phyloP scores from a whole-genome alignment of 805 yeast species.

The Starmerella powellii region DNA sequence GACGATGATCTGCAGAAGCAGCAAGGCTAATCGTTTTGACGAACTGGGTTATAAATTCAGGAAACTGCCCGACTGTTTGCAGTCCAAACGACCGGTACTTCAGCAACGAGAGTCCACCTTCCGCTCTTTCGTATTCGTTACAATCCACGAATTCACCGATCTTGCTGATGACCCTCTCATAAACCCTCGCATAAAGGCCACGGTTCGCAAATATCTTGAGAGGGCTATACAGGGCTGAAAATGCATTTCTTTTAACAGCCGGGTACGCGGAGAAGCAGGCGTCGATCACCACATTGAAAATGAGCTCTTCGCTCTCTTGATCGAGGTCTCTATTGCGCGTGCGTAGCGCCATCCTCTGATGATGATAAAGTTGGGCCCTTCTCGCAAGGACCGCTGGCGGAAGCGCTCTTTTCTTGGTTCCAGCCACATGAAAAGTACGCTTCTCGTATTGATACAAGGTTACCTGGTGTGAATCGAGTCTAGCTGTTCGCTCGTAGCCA shows the following conservation, averaged over 20 bases:
- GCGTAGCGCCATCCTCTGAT: constrained; percentile 57
- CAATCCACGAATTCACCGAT: constrained; percentile 39
- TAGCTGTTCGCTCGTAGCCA: constrained; percentile 57
- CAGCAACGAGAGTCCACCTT: constrained; percentile 53
- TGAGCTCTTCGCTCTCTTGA: constrained; percentile 28
- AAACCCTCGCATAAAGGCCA: constrained; percentile 47
- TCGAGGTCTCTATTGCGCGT: constrained; percentile 52
- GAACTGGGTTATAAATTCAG: constrained; percentile 1
- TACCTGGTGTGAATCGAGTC: constrained; percentile 41
- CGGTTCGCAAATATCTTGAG: constrained; percentile 34
- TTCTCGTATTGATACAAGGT: constrained; percentile 46
- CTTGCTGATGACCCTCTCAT: constrained; percentile 39
- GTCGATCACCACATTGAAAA: constrained; percentile 52
- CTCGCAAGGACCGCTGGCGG: constrained; percentile 72
- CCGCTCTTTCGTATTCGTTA: constrained; percentile 43
- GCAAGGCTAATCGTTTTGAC: constrained; percentile 5
- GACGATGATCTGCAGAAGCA: constrained; percentile 9
- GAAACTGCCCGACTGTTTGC: constrained; percentile 11
- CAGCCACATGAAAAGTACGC: constrained; percentile 50
- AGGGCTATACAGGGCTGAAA: constrained; percentile 50
- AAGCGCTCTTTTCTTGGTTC: constrained; percentile 46
- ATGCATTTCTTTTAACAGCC: constrained; percentile 59
- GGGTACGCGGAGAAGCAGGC: constrained; percentile 55
- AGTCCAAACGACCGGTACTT: constrained; percentile 39
- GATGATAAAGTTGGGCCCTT: constrained; percentile 60